Evolutionary conservation across 2,329 filamentous ascomycete genomes (phyloP), one percentile per base, ranked within the genome.

Genomic region (Cercospora janseana): DNA sequence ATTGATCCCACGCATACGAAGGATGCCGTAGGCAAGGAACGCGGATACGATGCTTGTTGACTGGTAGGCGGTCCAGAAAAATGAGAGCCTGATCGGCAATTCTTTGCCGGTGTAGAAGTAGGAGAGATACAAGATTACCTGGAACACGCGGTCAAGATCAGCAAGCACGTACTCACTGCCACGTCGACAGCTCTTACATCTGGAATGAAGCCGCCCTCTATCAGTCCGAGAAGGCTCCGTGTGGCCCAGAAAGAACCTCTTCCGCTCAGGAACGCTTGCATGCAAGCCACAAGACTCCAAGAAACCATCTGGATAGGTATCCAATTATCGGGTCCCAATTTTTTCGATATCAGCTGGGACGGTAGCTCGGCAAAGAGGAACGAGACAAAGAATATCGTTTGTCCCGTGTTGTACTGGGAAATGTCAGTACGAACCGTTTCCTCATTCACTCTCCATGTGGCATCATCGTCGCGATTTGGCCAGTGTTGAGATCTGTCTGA

Each of bases 21-120:
- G 62, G 26, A 82, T 75, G 0, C 77, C 79, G 41, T 73, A 79
- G 1, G 79, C 79, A 8, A 80, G 65, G 57, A 82, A 80, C 1
- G 80, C 79, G 0, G 79, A 75, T 4, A 77, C 60, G 26, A 83
- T 80, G 37, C 78, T 74, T 0, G 78, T 79, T 0, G 73, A 73
- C 51, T 78, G 78, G 10, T 85, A 80, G 0, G 83, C 77, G 2
- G 57, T 80, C 86, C 86, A 90, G 70, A 89, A 89, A 61, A 76
- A 81, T 57, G 80, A 80, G n/a, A 90, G 70, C 1, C 87, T 78
- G 9, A 79, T 76, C 0, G 86, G 84, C 0, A 91, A 72, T 64
- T 90, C 87, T 45, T 76, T 76, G 0, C 80, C 80, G 37, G 81
- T 89, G 70, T 89, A 91, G 40, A 55, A 91, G 66, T 90, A 90